These are phyloP conservation scores for Basipetospora chlamydospora DNA, from an alignment of 2,329 filamentous ascomycete species.

Conservation along the genomic window DNA sequence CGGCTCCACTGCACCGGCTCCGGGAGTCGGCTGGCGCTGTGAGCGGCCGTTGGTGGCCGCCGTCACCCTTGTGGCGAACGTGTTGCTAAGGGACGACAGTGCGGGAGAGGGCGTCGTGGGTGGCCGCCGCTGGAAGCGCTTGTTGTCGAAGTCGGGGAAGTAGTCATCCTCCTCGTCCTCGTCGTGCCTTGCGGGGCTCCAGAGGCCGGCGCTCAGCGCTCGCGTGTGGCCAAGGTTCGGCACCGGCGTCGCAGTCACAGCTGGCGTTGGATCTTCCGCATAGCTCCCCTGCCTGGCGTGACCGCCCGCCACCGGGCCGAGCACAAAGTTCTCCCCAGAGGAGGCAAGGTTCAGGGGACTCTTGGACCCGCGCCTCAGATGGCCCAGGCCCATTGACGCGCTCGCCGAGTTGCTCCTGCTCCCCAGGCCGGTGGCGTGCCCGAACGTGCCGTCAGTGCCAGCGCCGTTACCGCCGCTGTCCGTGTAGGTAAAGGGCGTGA, in stretches of 20 bases:
- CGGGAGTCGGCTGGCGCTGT: too few relatives aligned
- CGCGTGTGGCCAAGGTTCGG: constrained; percentile 19
- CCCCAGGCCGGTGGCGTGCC: constrained; percentile 16
- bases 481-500: constrained; percentile 23
- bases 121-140: too few relatives aligned
- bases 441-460: constrained; percentile 19
- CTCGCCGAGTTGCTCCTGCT: constrained; percentile 32
- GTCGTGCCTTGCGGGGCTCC: constrained; percentile 30
- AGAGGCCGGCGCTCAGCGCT: constrained; percentile 30
- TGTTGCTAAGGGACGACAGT: too few relatives aligned
- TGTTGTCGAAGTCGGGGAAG: constrained; percentile 36
- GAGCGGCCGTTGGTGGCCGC: too few relatives aligned
- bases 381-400: constrained; percentile 14
- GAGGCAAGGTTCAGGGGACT: constrained; percentile 1
- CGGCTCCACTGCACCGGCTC: too few relatives aligned
- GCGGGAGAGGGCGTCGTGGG: too few relatives aligned
- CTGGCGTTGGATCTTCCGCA: constrained; percentile 4
- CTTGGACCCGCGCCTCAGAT: constrained; percentile 1
- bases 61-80: too few relatives aligned
- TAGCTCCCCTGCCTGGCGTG: too few relatives aligned
- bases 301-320: too few relatives aligned
- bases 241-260: constrained; percentile 6
- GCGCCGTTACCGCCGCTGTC: too few relatives aligned
- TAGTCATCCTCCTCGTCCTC: constrained; percentile 37
- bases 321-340: too few relatives aligned